Conservation (phyloP, 371 early-diverging fungal species). For the Gilbertella persicaria region DNA sequence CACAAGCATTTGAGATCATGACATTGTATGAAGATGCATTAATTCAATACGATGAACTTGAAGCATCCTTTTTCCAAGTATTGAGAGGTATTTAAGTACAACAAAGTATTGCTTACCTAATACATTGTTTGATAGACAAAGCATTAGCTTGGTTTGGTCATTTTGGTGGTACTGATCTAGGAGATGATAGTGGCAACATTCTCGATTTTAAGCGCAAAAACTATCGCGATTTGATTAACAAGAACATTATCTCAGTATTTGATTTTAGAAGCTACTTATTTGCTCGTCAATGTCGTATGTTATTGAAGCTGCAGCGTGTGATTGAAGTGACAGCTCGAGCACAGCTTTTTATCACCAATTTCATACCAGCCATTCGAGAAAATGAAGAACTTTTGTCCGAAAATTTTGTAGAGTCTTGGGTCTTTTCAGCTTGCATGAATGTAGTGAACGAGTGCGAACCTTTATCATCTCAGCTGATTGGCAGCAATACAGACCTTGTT, state of each 20-base stretch:
- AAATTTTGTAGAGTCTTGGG: constrained; percentile 77
- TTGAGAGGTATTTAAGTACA: constrained; percentile 66
- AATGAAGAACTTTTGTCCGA: constrained; percentile 59
- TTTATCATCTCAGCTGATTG: constrained; percentile 48
- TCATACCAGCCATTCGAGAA: constrained; percentile 74
- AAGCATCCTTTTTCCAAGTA: constrained; percentile 90
- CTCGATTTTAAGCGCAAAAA: constrained; percentile 76
- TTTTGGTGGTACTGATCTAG: constrained; percentile 83
- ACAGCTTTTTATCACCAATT: constrained; percentile 70
- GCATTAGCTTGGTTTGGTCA: constrained; percentile 89
- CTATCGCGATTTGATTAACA: constrained; percentile 85
- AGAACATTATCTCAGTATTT: constrained; percentile 90
- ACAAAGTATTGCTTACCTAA: background rate
- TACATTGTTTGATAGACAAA: constrained; percentile 50
- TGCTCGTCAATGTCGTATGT: constrained; percentile 81
- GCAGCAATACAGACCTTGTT: constrained; percentile 42
- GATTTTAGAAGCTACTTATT: constrained; percentile 95
- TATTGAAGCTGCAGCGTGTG: constrained; percentile 68
- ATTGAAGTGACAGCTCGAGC: constrained; percentile 73
- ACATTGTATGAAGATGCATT: constrained; percentile 86
- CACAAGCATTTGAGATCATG: constrained; percentile 86
- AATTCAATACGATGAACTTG: constrained; percentile 93
- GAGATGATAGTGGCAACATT: constrained; percentile 87
- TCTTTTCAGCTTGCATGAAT: constrained; percentile 77
- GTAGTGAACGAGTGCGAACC: constrained; percentile 80